Base-by-base conservation (phyloP, 345 rosid genomes). In the Populus davidiana region DNA sequence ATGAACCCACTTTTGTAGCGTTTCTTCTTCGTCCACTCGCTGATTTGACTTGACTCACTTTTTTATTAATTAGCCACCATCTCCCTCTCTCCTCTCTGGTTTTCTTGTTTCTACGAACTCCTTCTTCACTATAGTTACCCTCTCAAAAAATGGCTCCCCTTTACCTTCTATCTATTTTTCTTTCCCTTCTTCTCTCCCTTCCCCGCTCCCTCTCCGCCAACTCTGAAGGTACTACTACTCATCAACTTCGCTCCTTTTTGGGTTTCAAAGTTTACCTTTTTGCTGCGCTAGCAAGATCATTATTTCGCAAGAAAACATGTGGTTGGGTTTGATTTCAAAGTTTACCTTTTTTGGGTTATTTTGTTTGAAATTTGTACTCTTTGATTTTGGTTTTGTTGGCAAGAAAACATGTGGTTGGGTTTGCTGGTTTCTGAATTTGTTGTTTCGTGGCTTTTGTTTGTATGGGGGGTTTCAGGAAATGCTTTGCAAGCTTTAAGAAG, bases 401-500 rank as follows among this genome's bases (percentile, higher is more conserved):
- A 14, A 74, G 62, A 63, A 75, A 70, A 77, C 39, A 9, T 25
- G 72, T 20, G 74, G 63, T 68, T 73, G 36, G 73, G 36, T 54
- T 41, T 41, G 44, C 13, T 25, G 5, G 18, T 69, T 72, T 43
- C 43, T 56, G 50, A 20, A 29, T 64, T 29, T 70, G 43, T 36
- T 62, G 25, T 49, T 67, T 77, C n/a, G 38, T 73, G 59, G 6
- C 25, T 62, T 67, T 27, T 54, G 10, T 35, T 38, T 50, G 79
- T 75, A 10, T 75, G 59, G 64, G 52, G 81, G 75, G 59, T 81
- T 77, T 36, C 84, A 88, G 96, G 96, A 78, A 91, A 90, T 78
- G 96, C 96, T 73, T 77, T 93, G 86, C 86, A 88, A 85, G 86
- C 88, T 39, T 73, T 91, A 74, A 90, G 96, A 65, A 87, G 86